Evolutionary conservation across 805 yeast species (phyloP), one percentile per base, ranked within the genome.

Genomic region (Yamadazyma ubonensis): DNA sequence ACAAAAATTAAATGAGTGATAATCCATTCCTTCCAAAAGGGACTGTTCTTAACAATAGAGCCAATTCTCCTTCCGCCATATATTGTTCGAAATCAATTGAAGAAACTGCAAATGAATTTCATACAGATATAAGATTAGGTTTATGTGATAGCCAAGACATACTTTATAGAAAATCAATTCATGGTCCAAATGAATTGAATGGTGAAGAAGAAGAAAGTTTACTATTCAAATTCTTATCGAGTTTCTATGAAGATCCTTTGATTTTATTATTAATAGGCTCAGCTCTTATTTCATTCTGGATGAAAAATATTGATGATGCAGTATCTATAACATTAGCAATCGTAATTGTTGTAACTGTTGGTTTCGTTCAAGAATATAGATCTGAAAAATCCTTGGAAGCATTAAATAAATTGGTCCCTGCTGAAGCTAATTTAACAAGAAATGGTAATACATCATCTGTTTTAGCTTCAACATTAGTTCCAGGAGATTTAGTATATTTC

Each of bases 291-390:
- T 82, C 95, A 46, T 86, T 91, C 50, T 62, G 86, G 52, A 87
- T 93, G 95, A 96, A 96, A n/a, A 93, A 93, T 63, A 79, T 80
- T 22, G 97, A 93, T 58, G 99, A 93, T 61, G 96, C 98, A 2
- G 69, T 93, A n/a, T 82, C 93, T 50, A 93, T 93, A 51, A 83
- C 97, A 0, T 70, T 90, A 47, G 99, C 99, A 3, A 87, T 93
- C 36, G 53, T 86, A 31, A 90, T 93, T 50, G 99, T 93, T 22
- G 97, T 93, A 9, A 79, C 93, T 1, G 99, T 93, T 26, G 99
- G 99, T 0, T 93, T 93, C 65, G 90, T 93, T 22, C 99, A 93
- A 65, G 99, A 93, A 61, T 90, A 90, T 57, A 76, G 97, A 54
- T 86, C 96, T 2, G 99, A 93, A 57, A 85, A 93, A 69, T 86